Percentiles rank a stretch among this genome's conserved stretches.
Evolutionary conservation across 768 basidiomycete genomes (phyloP).

Genomic region (Collybiopsis confluens): DNA sequence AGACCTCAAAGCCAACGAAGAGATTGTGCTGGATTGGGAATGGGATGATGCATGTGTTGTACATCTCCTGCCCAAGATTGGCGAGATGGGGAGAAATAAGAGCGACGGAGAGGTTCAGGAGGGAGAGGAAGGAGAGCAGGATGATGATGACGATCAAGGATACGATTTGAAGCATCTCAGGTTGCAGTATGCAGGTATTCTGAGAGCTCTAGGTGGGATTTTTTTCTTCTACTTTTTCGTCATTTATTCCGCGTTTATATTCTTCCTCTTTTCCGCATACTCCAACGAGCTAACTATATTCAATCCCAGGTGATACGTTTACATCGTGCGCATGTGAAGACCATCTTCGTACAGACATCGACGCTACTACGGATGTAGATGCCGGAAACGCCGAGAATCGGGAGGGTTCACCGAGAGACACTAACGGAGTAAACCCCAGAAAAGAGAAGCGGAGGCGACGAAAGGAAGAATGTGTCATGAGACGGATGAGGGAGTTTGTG

Average conservation of each 20-base stretch:
- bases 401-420: too few relatives aligned
- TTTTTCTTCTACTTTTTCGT: neutral
- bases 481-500: constrained; percentile 64
- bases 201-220: neutral
- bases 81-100: too few relatives aligned
- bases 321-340: constrained; percentile 73
- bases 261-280: constrained; percentile 17
- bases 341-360: too few relatives aligned
- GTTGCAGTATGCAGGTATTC: neutral
- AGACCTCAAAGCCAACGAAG: constrained; percentile 74
- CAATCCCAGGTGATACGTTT: constrained; percentile 65
- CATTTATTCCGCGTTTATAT: constrained; percentile 10
- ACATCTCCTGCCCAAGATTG: constrained; percentile 54
- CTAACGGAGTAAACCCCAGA: too few relatives aligned
- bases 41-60: constrained; percentile 93
- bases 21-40: constrained; percentile 90
- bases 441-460: constrained; percentile 23
- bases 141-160: too few relatives aligned
- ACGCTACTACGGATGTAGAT: too few relatives aligned
- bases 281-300: constrained; percentile 69
- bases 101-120: too few relatives aligned
- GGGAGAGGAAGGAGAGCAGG: too few relatives aligned
- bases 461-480: constrained; percentile 53
- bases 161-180: too few relatives aligned
- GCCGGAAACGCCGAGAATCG: too few relatives aligned